Conservation (phyloP, 2,329 filamentous ascomycete species). For the Arthrobotrys entomopaga region DNA sequence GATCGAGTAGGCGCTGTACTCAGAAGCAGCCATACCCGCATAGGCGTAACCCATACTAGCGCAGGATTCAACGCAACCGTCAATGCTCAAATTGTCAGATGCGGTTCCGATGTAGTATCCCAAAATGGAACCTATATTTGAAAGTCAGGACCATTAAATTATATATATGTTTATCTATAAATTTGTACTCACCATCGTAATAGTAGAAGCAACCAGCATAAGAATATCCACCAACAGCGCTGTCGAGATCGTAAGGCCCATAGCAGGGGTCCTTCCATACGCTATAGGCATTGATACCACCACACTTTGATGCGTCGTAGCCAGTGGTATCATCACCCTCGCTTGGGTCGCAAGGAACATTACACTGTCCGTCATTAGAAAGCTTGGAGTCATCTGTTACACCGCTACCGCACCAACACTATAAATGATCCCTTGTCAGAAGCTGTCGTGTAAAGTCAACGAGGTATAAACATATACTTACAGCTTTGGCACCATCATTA, state of each 20-base stretch:
- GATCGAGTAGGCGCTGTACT: not conserved
- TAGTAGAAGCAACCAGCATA: constrained; percentile 21
- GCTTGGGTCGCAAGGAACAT: constrained; percentile 5
- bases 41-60: constrained; percentile 11
- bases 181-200: constrained; percentile 1
- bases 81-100: constrained; percentile 29
- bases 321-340: not conserved
- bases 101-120: not conserved
- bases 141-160: too few relatives aligned
- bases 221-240: constrained; percentile 1
- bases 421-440: not conserved
- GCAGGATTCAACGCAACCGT: constrained; percentile 20
- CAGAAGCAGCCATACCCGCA: constrained; percentile 17
- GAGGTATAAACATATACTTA: not conserved
- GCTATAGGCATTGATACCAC: constrained; percentile 10
- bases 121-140: not conserved
- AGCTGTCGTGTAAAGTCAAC: not conserved
- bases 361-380: not conserved
- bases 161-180: not conserved
- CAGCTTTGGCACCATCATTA: constrained; percentile 2
- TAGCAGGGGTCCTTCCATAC: constrained; percentile 31
- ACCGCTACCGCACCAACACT: constrained; percentile 25
- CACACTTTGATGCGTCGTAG: constrained; percentile 11
- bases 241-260: not conserved
- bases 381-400: constrained; percentile 10